Evolutionary conservation across 1,284 basidiomycete genomes (phyloP).

Genomic region (Naganishia sp.): DNA sequence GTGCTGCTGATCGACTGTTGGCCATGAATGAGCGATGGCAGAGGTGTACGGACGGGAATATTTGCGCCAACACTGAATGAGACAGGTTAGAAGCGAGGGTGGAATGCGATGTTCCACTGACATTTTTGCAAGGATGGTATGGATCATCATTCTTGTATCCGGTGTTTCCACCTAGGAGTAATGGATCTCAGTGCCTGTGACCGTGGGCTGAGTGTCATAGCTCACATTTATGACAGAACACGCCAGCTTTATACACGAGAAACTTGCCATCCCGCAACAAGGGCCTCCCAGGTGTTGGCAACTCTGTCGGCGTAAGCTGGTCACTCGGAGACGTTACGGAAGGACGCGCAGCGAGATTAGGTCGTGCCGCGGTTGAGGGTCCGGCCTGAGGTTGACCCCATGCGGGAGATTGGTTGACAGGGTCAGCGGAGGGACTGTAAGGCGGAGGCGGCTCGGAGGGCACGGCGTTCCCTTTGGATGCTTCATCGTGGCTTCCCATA

Average conservation of each 20-base stretch:
- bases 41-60: slow-evolving; percentile 50
- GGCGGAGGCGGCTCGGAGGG: slow-evolving; percentile 13
- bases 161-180: slow-evolving; percentile 46
- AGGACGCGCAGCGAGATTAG: slow-evolving; percentile 32
- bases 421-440: slow-evolving; percentile 6
- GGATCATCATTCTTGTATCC: slow-evolving; percentile 52
- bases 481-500: too few relatives aligned
- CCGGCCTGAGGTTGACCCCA: not conserved
- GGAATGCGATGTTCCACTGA: slow-evolving; percentile 30
- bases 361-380: slow-evolving; percentile 28
- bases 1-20: slow-evolving; percentile 18
- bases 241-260: slow-evolving; percentile 49
- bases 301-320: slow-evolving; percentile 42
- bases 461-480: not conserved
- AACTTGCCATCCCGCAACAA: slow-evolving; percentile 46
- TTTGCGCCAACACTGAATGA: slow-evolving; percentile 49
- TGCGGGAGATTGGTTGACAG: not conserved
- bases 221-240: slow-evolving; percentile 48
- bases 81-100: not conserved
- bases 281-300: slow-evolving; percentile 49
- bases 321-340: slow-evolving; percentile 19
- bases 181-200: not conserved
- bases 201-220: not conserved
- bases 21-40: slow-evolving; percentile 46
- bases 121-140: slow-evolving; percentile 44